Evolutionary conservation across 1,139 yeast species (phyloP).

Genomic region (Blastobotrys aristatus): DNA sequence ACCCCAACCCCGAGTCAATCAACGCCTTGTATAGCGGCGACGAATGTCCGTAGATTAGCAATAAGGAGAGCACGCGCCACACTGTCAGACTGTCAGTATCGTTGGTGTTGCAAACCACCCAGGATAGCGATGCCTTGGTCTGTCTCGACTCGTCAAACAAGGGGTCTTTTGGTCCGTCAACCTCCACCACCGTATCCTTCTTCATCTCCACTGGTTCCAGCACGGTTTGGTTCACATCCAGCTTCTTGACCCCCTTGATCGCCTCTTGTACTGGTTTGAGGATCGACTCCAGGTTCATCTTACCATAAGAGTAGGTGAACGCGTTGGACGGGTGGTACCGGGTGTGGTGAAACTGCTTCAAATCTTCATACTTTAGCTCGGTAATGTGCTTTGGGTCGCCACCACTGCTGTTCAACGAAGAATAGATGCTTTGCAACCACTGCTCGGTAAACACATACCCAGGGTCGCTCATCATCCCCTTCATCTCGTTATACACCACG

Average conservation of each 20-base stretch:
- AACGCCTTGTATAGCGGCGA: slow-evolving; percentile 82
- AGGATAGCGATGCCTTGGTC: slow-evolving; percentile 74
- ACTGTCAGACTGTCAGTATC: slow-evolving; percentile 68
- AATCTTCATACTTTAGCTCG: slow-evolving; percentile 63
- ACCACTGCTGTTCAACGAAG: slow-evolving; percentile 82
- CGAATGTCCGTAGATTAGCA: slow-evolving; percentile 86
- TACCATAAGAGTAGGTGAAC: slow-evolving; percentile 82
- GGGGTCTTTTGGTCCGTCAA: slow-evolving; percentile 78
- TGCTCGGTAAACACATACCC: slow-evolving; percentile 79
- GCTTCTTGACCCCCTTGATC: slow-evolving; percentile 45
- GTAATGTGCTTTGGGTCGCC: slow-evolving; percentile 89
- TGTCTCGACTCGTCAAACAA: slow-evolving; percentile 70
- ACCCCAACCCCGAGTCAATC: slow-evolving; percentile 78
- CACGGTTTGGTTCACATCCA: slow-evolving; percentile 21
- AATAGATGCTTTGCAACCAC: slow-evolving; percentile 80
- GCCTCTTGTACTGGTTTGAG: slow-evolving; percentile 52
- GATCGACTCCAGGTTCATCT: slow-evolving; percentile 59
- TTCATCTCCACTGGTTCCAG: slow-evolving; percentile 44
- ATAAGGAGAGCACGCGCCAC: slow-evolving; percentile 63
- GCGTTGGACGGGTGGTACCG: slow-evolving; percentile 91
- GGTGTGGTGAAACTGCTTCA: slow-evolving; percentile 64
- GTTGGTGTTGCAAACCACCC: slow-evolving; percentile 75
- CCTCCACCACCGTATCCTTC: slow-evolving; percentile 36
- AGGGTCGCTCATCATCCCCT: slow-evolving; percentile 91
- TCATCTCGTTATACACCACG: slow-evolving; percentile 97